Conservation (phyloP, 768 basidiomycete species). For the Inosperma sp. region DNA sequence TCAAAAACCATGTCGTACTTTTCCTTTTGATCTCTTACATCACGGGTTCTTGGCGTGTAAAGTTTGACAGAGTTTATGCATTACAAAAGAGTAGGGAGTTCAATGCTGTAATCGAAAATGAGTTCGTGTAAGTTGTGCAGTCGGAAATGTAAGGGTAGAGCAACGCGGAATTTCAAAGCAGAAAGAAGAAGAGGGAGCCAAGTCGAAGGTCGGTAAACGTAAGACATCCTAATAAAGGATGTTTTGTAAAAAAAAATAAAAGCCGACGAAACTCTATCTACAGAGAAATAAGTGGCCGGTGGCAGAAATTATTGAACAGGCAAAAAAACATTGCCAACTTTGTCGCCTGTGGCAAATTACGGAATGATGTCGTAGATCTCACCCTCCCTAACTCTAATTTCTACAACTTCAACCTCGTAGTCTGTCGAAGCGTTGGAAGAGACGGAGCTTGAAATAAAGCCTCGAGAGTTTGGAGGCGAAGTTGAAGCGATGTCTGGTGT, state of each 20-base stretch:
- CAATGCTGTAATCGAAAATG: too few relatives aligned
- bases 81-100: neutral
- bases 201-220: neutral
- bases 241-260: too few relatives aligned
- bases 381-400: constrained; percentile 77
- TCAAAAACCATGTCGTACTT: neutral
- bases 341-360: constrained; percentile 10
- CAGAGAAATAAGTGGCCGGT: neutral
- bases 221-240: neutral
- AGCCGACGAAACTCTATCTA: too few relatives aligned
- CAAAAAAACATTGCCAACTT: neutral
- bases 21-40: neutral
- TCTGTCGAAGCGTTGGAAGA: constrained; percentile 69
- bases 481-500: constrained; percentile 72
- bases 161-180: too few relatives aligned
- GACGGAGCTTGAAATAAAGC: constrained; percentile 63
- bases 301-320: neutral
- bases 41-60: neutral
- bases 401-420: constrained; percentile 83
- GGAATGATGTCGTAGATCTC: constrained; percentile 78
- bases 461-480: constrained; percentile 66
- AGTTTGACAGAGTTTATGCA: neutral
- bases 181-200: too few relatives aligned
- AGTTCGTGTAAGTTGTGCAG: too few relatives aligned
- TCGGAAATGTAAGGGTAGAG: too few relatives aligned